phyloP scores from a whole-genome alignment of 345 rosid genomes.

The Melastoma malabathricum region DNA sequence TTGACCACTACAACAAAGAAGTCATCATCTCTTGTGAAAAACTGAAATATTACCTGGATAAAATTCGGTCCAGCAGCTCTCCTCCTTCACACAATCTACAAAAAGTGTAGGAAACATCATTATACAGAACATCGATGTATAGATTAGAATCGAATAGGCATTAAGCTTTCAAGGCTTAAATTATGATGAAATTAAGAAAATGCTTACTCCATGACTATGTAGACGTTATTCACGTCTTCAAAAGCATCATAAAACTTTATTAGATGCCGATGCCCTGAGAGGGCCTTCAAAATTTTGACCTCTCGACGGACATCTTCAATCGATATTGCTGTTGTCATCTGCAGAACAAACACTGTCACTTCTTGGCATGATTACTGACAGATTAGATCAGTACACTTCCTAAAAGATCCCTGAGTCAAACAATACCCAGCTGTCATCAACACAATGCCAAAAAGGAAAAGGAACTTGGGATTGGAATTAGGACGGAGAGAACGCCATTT shows the following conservation, averaged over 20 bases:
- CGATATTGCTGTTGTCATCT: slow-evolving; percentile 85
- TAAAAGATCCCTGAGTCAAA: no score
- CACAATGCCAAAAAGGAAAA: no score
- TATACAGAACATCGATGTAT: no score
- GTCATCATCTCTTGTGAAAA: not conserved
- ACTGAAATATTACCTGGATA: slow-evolving; percentile 45
- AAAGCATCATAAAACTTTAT: slow-evolving; percentile 74
- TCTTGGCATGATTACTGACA: no score
- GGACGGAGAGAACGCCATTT: no score
- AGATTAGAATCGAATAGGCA: no score
- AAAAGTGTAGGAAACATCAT: no score
- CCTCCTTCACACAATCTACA: slow-evolving; percentile 96
- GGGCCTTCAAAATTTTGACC: slow-evolving; percentile 72
- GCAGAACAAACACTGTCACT: slow-evolving; percentile 9
- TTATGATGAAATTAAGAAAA: slow-evolving; percentile 5
- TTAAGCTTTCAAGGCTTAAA: not conserved
- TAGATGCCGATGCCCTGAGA: slow-evolving; percentile 72
- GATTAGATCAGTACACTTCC: no score
- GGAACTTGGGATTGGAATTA: no score
- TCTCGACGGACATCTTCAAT: slow-evolving; percentile 94
- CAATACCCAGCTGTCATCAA: no score
- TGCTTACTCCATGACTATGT: slow-evolving; percentile 88
- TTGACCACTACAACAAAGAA: not conserved
- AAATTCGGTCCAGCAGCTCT: slow-evolving; percentile 79
- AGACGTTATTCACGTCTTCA: slow-evolving; percentile 67